A percentile compares a stretch with the other conserved stretches of the same genome.
phyloP scores from a whole-genome alignment of 352 stramenopile genomes.

The Phytophthora aleatoria region DNA sequence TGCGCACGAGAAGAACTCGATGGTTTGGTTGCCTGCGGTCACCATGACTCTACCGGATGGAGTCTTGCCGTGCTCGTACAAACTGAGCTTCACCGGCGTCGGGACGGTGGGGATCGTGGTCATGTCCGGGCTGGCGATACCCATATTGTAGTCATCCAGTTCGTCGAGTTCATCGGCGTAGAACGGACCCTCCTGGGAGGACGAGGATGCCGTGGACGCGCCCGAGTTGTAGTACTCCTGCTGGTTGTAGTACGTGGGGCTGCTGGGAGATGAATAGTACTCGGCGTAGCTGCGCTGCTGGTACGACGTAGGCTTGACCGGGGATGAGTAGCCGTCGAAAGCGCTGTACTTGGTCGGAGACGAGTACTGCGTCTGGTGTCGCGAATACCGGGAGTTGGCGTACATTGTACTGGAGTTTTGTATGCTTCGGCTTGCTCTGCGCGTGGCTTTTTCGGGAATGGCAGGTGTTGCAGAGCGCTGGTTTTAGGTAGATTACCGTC shows the following conservation, averaged over 20 bases:
- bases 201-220: conserved; percentile 80
- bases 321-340: conserved; percentile 41
- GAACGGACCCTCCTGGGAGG: conserved; percentile 74
- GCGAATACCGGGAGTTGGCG: conserved; percentile 44
- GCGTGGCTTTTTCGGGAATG: conserved; percentile 51
- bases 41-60: conserved; percentile 78
- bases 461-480: conserved; percentile 1
- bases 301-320: conserved; percentile 38
- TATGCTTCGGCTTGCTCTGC: conserved; percentile 20
- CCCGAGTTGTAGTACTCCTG: conserved; percentile 77
- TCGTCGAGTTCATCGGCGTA: conserved; percentile 79
- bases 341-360: conserved; percentile 39
- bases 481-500: conserved; percentile 10
- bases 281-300: conserved; percentile 39
- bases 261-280: conserved; percentile 49
- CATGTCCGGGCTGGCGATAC: conserved; percentile 63
- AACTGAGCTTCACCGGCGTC: conserved; percentile 68
- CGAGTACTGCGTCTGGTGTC: conserved; percentile 33
- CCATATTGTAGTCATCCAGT: conserved; percentile 64
- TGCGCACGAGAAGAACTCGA: conserved; percentile 87
- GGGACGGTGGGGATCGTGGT: conserved; percentile 79
- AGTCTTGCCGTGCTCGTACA: conserved; percentile 82
- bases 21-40: conserved; percentile 79
- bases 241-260: conserved; percentile 54
- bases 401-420: conserved; percentile 33